phyloP scores from a whole-genome alignment of 345 rosid genomes.

The Eucalyptus lansdowneana region DNA sequence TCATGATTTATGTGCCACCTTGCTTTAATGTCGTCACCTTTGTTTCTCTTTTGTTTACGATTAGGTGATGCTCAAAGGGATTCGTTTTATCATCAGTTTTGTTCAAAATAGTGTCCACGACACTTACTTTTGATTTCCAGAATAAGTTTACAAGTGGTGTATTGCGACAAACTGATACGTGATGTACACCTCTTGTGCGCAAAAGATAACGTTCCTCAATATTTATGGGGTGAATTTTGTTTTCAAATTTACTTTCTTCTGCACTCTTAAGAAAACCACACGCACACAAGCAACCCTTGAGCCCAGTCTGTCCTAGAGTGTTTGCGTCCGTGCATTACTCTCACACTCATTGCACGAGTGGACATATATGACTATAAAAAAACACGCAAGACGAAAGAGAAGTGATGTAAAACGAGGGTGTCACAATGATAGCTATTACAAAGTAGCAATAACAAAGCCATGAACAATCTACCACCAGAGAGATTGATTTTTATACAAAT shows the following conservation, averaged over 20 bases:
- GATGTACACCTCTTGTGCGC: neutral
- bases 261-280: neutral
- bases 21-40: neutral
- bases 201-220: neutral
- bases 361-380: neutral
- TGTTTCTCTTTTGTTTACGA: neutral
- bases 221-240: neutral
- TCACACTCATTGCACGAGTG: neutral
- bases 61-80: neutral
- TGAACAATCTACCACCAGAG: neutral
- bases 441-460: neutral
- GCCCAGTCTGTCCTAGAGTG: neutral
- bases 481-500: neutral
- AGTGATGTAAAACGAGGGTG: neutral
- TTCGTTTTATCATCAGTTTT: neutral
- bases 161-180: neutral
- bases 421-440: neutral
- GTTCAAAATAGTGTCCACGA: neutral
- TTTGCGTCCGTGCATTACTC: neutral
- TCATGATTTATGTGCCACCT: neutral
- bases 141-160: neutral
- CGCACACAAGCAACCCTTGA: neutral
- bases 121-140: too few relatives aligned
- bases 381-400: neutral
- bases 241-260: neutral